A percentile compares a stretch with the other conserved stretches of the same genome.
phyloP scores from a whole-genome alignment of 148 eudicot species.

The Polygonum aviculare region DNA sequence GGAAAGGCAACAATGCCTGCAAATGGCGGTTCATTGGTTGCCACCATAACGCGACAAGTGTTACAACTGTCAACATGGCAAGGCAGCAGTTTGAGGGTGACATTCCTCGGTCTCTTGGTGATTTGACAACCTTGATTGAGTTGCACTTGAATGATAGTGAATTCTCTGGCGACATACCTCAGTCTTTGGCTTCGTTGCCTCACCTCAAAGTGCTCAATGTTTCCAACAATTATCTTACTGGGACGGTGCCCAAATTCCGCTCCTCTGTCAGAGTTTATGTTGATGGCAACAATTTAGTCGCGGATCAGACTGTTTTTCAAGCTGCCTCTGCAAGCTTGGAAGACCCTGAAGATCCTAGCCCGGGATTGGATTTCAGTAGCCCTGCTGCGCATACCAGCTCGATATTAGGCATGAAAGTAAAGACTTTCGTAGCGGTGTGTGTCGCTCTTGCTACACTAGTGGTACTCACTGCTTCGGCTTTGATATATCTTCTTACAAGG shows the following conservation, averaged over 20 bases:
- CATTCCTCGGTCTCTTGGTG: conserved; percentile 47
- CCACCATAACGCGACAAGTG: conserved; percentile 19
- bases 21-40: conserved; percentile 41
- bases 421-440: background rate
- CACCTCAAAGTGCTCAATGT: conserved; percentile 37
- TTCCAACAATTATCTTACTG: conserved; percentile 18
- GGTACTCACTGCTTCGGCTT: background rate
- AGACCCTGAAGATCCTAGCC: background rate
- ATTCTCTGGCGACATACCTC: conserved; percentile 41
- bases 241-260: too few relatives aligned
- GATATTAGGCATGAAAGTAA: background rate
- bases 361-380: background rate
- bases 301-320: background rate
- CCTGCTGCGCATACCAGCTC: too few relatives aligned
- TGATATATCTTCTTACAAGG: background rate
- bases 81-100: conserved; percentile 34
- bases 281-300: background rate
- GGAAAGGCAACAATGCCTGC: conserved; percentile 62
- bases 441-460: background rate
- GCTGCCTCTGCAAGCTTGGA: background rate
- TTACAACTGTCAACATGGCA: conserved; percentile 30
- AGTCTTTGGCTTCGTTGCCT: conserved; percentile 27
- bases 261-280: background rate
- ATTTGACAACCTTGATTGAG: conserved; percentile 29
- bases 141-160: conserved; percentile 39